Conservation (phyloP, 495 filamentous ascomycete species). For the Neurospora sp. region DNA sequence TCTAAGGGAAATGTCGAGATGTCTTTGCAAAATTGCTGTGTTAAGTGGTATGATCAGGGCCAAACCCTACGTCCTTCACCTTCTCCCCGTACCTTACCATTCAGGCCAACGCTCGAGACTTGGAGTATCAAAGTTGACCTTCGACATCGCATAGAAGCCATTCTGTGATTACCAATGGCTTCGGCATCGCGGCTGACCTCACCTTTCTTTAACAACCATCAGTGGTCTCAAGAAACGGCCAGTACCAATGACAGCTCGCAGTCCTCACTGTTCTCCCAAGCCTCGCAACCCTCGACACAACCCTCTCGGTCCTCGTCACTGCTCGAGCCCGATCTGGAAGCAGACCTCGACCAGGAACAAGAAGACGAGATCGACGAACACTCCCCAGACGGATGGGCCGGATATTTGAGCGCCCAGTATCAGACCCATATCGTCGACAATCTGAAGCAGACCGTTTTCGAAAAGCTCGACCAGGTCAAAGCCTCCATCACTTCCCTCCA, state of each 20-base stretch:
- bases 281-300: neutral
- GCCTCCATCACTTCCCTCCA: conserved; percentile 8
- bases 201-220: neutral
- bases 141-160: neutral
- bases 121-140: neutral
- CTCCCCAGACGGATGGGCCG: conserved; percentile 8
- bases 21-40: neutral
- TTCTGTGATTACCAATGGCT: neutral
- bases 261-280: neutral
- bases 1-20: too few relatives aligned
- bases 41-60: neutral
- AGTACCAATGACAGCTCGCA: neutral
- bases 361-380: neutral
- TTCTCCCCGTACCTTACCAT: neutral
- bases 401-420: conserved; percentile 19
- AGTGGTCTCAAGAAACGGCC: neutral
- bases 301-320: neutral
- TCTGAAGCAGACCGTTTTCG: conserved; percentile 11
- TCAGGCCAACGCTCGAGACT: neutral
- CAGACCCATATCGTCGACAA: conserved; percentile 10
- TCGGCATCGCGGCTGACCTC: neutral
- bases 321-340: neutral
- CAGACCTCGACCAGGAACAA: neutral
- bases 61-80: neutral
- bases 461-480: conserved; percentile 7